Percentiles rank a stretch among this genome's conserved stretches.
Conservation (phyloP, 108 stramenopile genomes). For the Mediolabrus comicus region DNA sequence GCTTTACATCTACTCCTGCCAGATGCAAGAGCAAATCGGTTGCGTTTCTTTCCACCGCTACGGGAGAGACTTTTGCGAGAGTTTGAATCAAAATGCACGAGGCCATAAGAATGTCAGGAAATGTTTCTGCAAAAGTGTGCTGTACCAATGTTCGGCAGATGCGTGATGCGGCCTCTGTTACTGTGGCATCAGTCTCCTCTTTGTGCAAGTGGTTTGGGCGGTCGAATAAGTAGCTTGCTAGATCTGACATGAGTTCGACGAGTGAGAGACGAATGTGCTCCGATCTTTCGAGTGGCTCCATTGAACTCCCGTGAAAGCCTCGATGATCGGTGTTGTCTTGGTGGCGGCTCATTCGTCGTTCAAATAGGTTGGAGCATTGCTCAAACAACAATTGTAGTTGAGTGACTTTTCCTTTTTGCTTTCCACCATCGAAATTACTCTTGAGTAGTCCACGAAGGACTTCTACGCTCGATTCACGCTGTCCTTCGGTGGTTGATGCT, state of each 20-base stretch:
- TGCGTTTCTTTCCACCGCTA: constrained; percentile 15
- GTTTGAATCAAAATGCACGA: constrained; percentile 25
- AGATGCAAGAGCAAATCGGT: constrained; percentile 18
- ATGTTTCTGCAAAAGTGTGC: constrained; percentile 17
- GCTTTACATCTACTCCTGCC: constrained; percentile 18
- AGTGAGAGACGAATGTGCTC: constrained; percentile 43
- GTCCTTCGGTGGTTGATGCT: constrained; percentile 21
- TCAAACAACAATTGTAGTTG: constrained; percentile 12
- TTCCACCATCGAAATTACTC: neutral
- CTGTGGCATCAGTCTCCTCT: neutral
- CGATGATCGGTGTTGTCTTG: neutral
- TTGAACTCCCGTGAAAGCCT: neutral
- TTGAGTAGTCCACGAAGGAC: constrained; percentile 15
- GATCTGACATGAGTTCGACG: constrained; percentile 31
- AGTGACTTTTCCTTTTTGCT: neutral
- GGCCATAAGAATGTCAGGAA: constrained; percentile 35
- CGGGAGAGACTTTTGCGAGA: constrained; percentile 21
- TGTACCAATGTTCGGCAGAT: constrained; percentile 31
- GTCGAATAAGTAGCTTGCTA: constrained; percentile 13
- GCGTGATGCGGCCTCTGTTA: constrained; percentile 13
- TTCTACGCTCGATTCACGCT: constrained; percentile 38
- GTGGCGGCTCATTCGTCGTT: constrained; percentile 19
- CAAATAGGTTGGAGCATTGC: constrained; percentile 14
- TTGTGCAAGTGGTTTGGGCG: neutral
- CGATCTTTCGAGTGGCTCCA: constrained; percentile 19